Evolutionary conservation across 139 green algal species (phyloP), one percentile per base, ranked within the genome.

Genomic region (Mesotaenium endlicherianum): DNA sequence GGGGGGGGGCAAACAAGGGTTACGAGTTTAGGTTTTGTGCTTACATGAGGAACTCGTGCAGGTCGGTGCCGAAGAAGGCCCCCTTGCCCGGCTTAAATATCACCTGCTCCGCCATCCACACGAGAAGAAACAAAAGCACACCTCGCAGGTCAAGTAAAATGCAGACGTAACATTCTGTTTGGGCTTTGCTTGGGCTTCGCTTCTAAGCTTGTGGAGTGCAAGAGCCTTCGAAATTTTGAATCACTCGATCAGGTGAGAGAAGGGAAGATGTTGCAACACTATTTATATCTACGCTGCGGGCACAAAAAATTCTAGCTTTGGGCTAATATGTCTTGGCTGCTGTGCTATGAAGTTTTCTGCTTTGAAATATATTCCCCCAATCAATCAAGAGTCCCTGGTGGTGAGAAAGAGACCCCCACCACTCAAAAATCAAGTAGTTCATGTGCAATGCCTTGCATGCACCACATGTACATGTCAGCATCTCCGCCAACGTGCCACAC

Each of bases 61-160:
- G 81, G 50, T 90, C 88, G n/a, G 91, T 94, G 64, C 72, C 76
- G 60, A 87, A 94, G 86, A 94, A 94, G 38, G 91, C 91, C 6
- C 91, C 91, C 74, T 94, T 94, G 69, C 91, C 91, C 0, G 91
- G 91, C 86, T 94, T 94, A 82, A 83, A 75, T 26, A 86, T 83
- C 3, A 39, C 70, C 80, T 86, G 70, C 16, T 50, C 6, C 71
- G 67, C 6, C 47, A 77, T 80, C 6, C 71, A 11, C 42, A 80
- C 71, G 67, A 71, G 47, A 8, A 8, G 6, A 71, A 80, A 72
- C 31, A 80, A 71, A 41, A 14, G 38, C 38, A 49, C 14, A 11
- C 8, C 60, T 14, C 14, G 11, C 36, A 43, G 8, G 8, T 74
- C 8, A 8, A 49, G 6, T 14, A 34, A 11, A 41, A 6, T 34